Evolutionary conservation across 495 filamentous ascomycete species (phyloP).

Genomic region (Penicillium waksmanii): DNA sequence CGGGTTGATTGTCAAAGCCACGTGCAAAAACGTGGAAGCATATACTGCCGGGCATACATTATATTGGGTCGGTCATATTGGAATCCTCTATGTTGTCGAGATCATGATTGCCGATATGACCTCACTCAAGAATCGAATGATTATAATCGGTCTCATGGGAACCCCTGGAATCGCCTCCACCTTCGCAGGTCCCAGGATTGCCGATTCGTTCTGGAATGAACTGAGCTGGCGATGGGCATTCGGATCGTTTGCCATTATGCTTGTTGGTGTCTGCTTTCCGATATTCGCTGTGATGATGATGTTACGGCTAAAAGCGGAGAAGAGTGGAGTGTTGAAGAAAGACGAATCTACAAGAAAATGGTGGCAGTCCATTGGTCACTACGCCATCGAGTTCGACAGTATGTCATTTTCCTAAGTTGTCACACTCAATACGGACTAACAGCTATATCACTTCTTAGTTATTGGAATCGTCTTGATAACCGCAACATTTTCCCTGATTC

Average conservation of each 20-base stretch:
- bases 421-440: not conserved
- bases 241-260: constrained; percentile 57
- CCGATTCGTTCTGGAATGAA: constrained; percentile 19
- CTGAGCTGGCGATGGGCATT: constrained; percentile 58
- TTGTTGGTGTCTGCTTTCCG: constrained; percentile 40
- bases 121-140: constrained; percentile 56
- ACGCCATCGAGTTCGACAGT: not conserved
- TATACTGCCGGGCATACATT: constrained; percentile 51
- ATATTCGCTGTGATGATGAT: not conserved
- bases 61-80: constrained; percentile 56
- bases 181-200: constrained; percentile 25
- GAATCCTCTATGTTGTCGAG: constrained; percentile 53
- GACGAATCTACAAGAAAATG: not conserved
- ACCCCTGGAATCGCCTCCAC: constrained; percentile 62
- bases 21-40: not conserved
- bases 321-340: not conserved
- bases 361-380: not conserved
- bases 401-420: not conserved
- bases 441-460: constrained; percentile 5
- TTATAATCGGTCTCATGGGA: constrained; percentile 56
- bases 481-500: constrained; percentile 49
- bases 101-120: constrained; percentile 66
- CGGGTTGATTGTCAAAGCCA: constrained; percentile 34
- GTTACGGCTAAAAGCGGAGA: not conserved
- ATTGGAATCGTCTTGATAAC: constrained; percentile 58